Evolutionary conservation across 2,329 filamentous ascomycete genomes (phyloP), one percentile per base, ranked within the genome.

Genomic region (Colletotrichum sp.): DNA sequence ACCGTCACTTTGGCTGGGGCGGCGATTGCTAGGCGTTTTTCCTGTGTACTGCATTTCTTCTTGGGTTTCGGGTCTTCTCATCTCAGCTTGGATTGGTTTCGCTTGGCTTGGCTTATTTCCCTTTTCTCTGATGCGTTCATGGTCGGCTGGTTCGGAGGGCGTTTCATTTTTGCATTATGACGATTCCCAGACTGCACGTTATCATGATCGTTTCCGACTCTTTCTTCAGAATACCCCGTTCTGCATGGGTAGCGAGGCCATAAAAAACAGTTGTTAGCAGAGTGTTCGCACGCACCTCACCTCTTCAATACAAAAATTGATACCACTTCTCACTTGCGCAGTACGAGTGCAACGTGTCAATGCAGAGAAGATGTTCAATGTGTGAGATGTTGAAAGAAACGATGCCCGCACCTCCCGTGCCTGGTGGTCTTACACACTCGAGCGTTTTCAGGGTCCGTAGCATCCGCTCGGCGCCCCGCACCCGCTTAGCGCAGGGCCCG

Each of bases 1-100:
- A 91, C 78, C 84, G 88, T 16, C 89, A 89, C 44, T 84, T 90
- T 72, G 90, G 90, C 34, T 91, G 90, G 90, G 89, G 90, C 21
- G 82, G 75, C 12, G 80, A 85, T 74, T 71, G 72, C 21, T 77
- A 64, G 64, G 66, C 36, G 16, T 18, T 24, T 6, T 32, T 24
- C 16, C 34, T 70, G 55, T 28, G n/a, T 44, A 21, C 36, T 15
- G 57, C 60, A 18, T 63, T 34, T 26, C 34, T 21, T 60, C 28
- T 60, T 18, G 12, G 16, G 36, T 39, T 44, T 4, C 10, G 3
- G 26, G 32, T 34, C 36, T 26, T 69, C 32, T 21, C 34, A 18
- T 30, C 15, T 15, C 60, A 52, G 52, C 26, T 63, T 68, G 24
- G 16, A 18, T 15, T 30, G 26, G 49, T 5, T 24, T 34, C n/a